A percentile compares a stretch with the other conserved stretches of the same genome.
Evolutionary conservation across 257 asterid species (phyloP).

Genomic region (Solanum neorickii): DNA sequence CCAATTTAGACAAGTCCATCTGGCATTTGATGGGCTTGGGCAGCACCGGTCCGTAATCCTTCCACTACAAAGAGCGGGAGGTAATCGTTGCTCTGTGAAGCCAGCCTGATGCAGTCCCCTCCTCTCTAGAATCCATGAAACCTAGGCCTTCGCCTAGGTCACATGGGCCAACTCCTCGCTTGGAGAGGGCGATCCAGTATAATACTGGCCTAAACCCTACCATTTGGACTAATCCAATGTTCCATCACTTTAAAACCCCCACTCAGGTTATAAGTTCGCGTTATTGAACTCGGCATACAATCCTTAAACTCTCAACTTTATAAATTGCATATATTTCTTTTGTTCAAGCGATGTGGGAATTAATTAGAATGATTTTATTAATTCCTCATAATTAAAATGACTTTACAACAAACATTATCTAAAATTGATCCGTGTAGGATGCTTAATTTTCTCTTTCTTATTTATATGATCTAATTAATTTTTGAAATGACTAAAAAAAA

Average conservation of each 20-base stretch:
- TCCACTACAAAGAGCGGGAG: background rate
- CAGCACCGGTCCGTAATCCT: background rate
- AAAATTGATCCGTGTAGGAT: background rate
- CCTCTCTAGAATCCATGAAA: too few relatives aligned
- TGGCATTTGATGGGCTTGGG: background rate
- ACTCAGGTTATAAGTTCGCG: background rate
- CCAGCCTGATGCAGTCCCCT: too few relatives aligned
- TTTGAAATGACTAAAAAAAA: background rate
- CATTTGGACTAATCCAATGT: background rate
- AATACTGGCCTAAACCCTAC: background rate
- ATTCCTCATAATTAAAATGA: too few relatives aligned
- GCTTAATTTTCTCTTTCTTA: background rate
- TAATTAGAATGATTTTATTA: too few relatives aligned
- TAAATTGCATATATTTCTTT: background rate
- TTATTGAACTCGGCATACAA: background rate
- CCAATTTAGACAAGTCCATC: background rate
- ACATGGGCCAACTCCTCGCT: too few relatives aligned
- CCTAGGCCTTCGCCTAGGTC: too few relatives aligned
- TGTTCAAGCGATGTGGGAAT: too few relatives aligned
- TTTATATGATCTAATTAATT: background rate
- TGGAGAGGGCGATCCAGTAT: background rate
- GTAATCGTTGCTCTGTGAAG: too few relatives aligned
- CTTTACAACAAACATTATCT: too few relatives aligned
- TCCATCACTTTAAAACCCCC: background rate
- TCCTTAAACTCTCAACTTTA: background rate